These are phyloP conservation scores for Populus tremula DNA, from an alignment of 345 rosid species.

Conservation along the genomic window DNA sequence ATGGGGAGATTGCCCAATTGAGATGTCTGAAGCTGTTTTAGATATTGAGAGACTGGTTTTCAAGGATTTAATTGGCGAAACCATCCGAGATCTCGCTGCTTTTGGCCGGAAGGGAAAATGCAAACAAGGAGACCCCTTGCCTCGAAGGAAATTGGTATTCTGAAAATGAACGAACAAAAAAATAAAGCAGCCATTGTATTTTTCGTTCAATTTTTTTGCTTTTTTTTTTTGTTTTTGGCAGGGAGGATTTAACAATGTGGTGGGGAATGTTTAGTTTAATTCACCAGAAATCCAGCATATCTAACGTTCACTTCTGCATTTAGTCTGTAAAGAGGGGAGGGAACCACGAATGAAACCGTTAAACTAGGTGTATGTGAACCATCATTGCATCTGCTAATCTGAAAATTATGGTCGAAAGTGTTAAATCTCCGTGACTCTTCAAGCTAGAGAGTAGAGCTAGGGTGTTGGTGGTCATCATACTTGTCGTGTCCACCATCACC, in stretches of 20 bases:
- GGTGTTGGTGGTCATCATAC: conserved; percentile 14
- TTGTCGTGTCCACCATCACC: neutral
- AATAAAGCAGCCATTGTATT: conserved; percentile 5
- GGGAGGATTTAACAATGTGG: conserved; percentile 7
- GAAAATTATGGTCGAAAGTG: conserved; percentile 2
- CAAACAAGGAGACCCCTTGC: conserved; percentile 17
- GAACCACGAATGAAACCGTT: conserved; percentile 11
- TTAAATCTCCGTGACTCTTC: neutral
- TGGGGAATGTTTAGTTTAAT: conserved; percentile 18
- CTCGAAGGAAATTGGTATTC: conserved; percentile 72
- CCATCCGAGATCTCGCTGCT: conserved; percentile 60
- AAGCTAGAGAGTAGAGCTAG: neutral
- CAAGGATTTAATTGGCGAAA: conserved; percentile 82
- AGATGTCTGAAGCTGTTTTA: conserved; percentile 71
- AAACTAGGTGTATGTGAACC: conserved; percentile 6
- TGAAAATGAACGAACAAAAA: conserved; percentile 29
- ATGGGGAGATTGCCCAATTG: conserved; percentile 62
- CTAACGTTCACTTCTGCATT: conserved; percentile 26
- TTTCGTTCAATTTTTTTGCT: neutral
- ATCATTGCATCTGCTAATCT: conserved; percentile 1
- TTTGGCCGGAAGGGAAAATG: conserved; percentile 29
- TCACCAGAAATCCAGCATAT: conserved; percentile 33
- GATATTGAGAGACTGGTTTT: conserved; percentile 75
- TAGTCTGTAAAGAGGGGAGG: conserved; percentile 17
- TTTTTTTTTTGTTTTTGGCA: neutral